Evolutionary conservation across 441 rosid species (phyloP).

Genomic region (Populus hybrid): DNA sequence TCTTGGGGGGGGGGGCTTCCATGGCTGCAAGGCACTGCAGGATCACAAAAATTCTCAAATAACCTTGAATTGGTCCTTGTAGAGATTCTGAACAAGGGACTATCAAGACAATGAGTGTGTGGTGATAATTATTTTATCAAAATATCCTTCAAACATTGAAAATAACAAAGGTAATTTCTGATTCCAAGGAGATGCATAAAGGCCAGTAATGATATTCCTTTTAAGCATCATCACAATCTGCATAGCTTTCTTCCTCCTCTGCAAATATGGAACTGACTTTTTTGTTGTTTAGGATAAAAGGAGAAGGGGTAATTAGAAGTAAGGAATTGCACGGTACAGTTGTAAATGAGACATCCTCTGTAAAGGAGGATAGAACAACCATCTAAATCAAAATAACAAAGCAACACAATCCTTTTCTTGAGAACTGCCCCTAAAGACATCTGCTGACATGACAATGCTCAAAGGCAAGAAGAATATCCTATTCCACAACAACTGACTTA

Average conservation of each 20-base stretch:
- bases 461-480: background rate
- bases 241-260: background rate
- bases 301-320: background rate
- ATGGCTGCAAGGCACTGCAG: background rate
- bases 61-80: background rate
- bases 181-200: background rate
- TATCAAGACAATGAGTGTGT: background rate
- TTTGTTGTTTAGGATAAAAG: background rate
- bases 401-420: background rate
- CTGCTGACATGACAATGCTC: background rate
- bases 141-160: no score
- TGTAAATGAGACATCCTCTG: background rate
- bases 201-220: background rate
- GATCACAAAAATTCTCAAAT: background rate
- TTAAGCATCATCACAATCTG: background rate
- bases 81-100: background rate
- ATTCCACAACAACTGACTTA: background rate
- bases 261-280: background rate
- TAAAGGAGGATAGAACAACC: background rate
- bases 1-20: background rate
- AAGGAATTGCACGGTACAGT: background rate
- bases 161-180: background rate
- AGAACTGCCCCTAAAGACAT: background rate
- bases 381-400: background rate
- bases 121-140: background rate